Evolutionary conservation across 1,284 basidiomycete species (phyloP).

Genomic region (Ustilago nuda): DNA sequence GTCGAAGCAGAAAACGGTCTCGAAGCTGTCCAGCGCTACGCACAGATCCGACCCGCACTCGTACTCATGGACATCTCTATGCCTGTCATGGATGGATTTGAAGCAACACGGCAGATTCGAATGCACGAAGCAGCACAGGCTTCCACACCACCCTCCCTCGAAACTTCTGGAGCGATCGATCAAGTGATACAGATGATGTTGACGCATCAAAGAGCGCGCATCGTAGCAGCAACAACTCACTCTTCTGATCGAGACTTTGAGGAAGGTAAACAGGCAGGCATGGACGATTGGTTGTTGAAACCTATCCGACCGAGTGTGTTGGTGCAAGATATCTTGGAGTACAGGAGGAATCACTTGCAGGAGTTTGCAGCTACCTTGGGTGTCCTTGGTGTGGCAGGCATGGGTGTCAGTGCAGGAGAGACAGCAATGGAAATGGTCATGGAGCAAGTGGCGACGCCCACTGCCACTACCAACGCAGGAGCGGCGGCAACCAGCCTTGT

Average conservation of each 20-base stretch:
- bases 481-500: slow-evolving; percentile 10
- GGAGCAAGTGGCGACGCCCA: slow-evolving; percentile 30
- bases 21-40: slow-evolving; percentile 54
- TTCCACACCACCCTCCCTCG: slow-evolving; percentile 14
- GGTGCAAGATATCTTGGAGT: slow-evolving; percentile 46
- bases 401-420: slow-evolving; percentile 28
- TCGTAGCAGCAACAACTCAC: slow-evolving; percentile 58
- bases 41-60: slow-evolving; percentile 34
- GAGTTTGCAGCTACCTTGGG: slow-evolving; percentile 37
- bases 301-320: slow-evolving; percentile 41
- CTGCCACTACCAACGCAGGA: slow-evolving; percentile 2
- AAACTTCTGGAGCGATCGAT: slow-evolving; percentile 8
- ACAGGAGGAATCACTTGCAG: slow-evolving; percentile 36
- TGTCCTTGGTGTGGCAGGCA: slow-evolving; percentile 17
- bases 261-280: slow-evolving; percentile 49
- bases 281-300: slow-evolving; percentile 61
- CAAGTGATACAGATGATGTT: slow-evolving; percentile 36
- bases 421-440: slow-evolving; percentile 38
- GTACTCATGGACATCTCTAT: slow-evolving; percentile 66
- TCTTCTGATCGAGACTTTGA: slow-evolving; percentile 42
- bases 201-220: slow-evolving; percentile 39
- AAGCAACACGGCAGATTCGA: slow-evolving; percentile 55
- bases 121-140: slow-evolving; percentile 29
- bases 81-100: slow-evolving; percentile 62
- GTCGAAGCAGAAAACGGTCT: slow-evolving; percentile 55